A percentile compares a stretch with the other conserved stretches of the same genome.
Evolutionary conservation across 371 early-diverging fungal species (phyloP).

Genomic region (Rhizomucor miehei): DNA sequence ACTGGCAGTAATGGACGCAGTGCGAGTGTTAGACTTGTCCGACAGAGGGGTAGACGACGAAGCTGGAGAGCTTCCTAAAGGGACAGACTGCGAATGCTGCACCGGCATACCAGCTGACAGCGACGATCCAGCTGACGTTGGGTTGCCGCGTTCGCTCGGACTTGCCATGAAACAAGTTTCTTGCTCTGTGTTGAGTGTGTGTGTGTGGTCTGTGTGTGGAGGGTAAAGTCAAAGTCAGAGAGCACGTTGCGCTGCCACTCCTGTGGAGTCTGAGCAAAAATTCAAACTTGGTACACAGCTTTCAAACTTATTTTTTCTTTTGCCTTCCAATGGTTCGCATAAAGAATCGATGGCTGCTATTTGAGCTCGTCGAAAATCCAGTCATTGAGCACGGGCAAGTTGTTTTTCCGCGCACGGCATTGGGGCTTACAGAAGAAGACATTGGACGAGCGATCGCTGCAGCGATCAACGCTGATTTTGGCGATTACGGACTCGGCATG

Average conservation of each 20-base stretch:
- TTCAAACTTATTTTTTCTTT: constrained; percentile 5
- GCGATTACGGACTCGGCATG: constrained; percentile 37
- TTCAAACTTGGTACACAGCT: too few species aligned
- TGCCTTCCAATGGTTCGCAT: constrained; percentile 34
- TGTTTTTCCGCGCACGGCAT: constrained; percentile 18
- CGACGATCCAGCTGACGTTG: too few species aligned
- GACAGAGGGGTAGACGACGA: neutral
- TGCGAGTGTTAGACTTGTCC: neutral
- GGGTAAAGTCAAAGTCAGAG: too few species aligned
- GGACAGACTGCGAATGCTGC: too few species aligned
- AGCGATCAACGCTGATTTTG: constrained; percentile 30
- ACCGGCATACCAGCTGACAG: too few species aligned
- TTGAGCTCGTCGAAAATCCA: constrained; percentile 35
- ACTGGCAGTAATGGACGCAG: constrained; percentile 1
- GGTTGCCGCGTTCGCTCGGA: too few species aligned
- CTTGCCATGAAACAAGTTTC: too few species aligned
- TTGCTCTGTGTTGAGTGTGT: too few species aligned
- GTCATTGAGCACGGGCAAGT: constrained; percentile 22
- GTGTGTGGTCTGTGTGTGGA: too few species aligned
- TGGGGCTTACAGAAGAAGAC: constrained; percentile 18
- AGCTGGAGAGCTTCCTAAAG: neutral
- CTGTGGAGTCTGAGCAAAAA: too few species aligned
- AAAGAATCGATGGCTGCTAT: constrained; percentile 47
- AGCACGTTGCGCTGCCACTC: too few species aligned
- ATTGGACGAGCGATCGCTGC: constrained; percentile 18